Evolutionary conservation across 106 monocot species (phyloP).

Genomic region (Dioscorea alata): DNA sequence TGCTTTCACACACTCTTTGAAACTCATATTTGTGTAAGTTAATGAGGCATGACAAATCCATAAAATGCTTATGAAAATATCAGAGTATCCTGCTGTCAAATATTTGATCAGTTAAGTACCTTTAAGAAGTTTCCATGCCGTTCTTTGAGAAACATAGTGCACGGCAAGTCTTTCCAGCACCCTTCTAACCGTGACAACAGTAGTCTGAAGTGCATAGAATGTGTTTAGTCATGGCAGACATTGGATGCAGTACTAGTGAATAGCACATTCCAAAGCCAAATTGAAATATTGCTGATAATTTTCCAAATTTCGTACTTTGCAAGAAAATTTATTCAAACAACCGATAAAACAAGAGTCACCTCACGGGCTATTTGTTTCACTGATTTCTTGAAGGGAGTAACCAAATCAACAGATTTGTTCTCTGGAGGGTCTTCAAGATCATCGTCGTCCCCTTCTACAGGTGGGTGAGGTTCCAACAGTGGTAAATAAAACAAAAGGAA

Average conservation of each 20-base stretch:
- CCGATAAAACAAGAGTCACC: slow-evolving; percentile 27
- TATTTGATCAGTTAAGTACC: slow-evolving; percentile 29
- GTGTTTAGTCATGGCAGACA: neutral
- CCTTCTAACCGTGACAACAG: slow-evolving; percentile 72
- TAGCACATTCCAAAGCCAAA: neutral
- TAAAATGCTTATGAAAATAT: neutral
- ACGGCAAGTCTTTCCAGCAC: slow-evolving; percentile 81
- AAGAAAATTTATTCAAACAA: neutral
- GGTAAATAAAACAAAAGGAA: slow-evolving; percentile 85
- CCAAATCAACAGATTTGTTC: slow-evolving; percentile 57
- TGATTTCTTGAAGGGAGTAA: slow-evolving; percentile 78
- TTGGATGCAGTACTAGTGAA: neutral
- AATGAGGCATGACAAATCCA: neutral
- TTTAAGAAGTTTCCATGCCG: slow-evolving; percentile 98
- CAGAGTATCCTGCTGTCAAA: neutral
- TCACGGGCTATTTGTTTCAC: slow-evolving; percentile 88
- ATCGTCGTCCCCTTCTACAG: slow-evolving; percentile 66
- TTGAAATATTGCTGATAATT: too few relatives aligned
- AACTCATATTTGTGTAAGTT: neutral
- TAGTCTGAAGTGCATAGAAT: slow-evolving; percentile 35
- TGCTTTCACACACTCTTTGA: neutral
- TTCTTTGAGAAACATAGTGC: slow-evolving; percentile 79
- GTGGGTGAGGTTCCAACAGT: slow-evolving; percentile 60
- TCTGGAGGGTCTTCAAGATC: slow-evolving; percentile 30
- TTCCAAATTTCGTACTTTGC: too few relatives aligned